These are phyloP conservation scores for Penicillium antarcticum DNA, from an alignment of 495 filamentous ascomycete genomes.

Conservation along the genomic window DNA sequence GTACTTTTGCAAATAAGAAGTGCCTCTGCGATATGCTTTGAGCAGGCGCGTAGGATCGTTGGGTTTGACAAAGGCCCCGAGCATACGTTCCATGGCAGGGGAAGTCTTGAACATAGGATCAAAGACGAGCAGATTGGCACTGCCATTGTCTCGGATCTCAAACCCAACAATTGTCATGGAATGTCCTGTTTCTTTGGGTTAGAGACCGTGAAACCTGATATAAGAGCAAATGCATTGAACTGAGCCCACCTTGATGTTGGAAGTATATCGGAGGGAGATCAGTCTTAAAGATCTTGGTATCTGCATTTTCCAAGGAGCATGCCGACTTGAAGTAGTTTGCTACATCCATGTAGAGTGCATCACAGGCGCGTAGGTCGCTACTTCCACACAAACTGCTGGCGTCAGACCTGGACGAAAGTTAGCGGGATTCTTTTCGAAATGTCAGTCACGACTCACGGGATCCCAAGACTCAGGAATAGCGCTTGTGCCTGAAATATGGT, in stretches of 20 bases:
- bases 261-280: constrained; percentile 82
- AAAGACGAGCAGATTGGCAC: constrained; percentile 75
- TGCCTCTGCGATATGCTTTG: constrained; percentile 67
- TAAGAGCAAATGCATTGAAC: constrained; percentile 1
- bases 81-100: constrained; percentile 53
- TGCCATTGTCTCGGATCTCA: constrained; percentile 63
- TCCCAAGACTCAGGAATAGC: constrained; percentile 65
- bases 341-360: constrained; percentile 60
- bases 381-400: constrained; percentile 45
- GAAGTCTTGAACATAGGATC: constrained; percentile 83
- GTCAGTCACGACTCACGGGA: constrained; percentile 54
- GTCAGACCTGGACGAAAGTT: constrained; percentile 40
- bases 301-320: constrained; percentile 26
- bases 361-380: constrained; percentile 43
- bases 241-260: constrained; percentile 64
- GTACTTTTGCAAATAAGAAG: constrained; percentile 64
- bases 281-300: constrained; percentile 61
- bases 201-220: not conserved
- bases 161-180: constrained; percentile 90
- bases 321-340: constrained; percentile 69
- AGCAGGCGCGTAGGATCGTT: constrained; percentile 54
- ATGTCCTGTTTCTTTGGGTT: constrained; percentile 54
- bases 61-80: constrained; percentile 42
- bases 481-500: constrained; percentile 64
- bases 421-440: constrained; percentile 4